A percentile compares a stretch with the other conserved stretches of the same genome.
These are phyloP conservation scores for Plectosphaerella sp. DNA, from an alignment of 2,329 filamentous ascomycete species.

Conservation along the genomic window DNA sequence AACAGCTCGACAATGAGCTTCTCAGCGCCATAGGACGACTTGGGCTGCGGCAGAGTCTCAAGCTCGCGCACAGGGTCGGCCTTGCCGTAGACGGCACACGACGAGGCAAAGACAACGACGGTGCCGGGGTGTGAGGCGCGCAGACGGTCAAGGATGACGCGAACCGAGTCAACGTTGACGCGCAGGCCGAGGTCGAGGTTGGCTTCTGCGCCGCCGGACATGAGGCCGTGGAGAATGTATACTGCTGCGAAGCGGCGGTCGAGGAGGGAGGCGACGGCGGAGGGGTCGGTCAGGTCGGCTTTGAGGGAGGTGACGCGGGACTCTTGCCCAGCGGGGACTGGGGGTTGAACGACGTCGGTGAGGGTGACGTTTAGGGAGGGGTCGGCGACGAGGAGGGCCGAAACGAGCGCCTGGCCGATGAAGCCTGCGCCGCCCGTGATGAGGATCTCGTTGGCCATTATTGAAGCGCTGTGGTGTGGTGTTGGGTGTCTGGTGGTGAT, in stretches of 20 bases:
- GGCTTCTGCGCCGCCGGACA: constrained; percentile 58
- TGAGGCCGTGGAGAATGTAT: constrained; percentile 60
- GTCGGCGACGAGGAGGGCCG: constrained; percentile 43
- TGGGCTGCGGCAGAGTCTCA: constrained; percentile 44
- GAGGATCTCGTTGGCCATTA: constrained; percentile 36
- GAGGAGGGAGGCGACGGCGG: constrained; percentile 21
- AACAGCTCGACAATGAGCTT: constrained; percentile 59
- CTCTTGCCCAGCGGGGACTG: constrained; percentile 32
- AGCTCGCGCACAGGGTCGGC: constrained; percentile 10
- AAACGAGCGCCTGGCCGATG: constrained; percentile 57
- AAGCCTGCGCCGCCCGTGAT: constrained; percentile 63
- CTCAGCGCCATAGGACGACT: constrained; percentile 55
- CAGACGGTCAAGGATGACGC: constrained; percentile 46
- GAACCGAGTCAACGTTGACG: constrained; percentile 56
- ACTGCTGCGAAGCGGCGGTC: constrained; percentile 25
- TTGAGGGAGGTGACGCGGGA: constrained; percentile 17
- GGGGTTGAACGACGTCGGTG: constrained; percentile 51
- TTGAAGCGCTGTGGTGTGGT: background rate
- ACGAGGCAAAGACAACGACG: constrained; percentile 53
- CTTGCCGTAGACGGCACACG: constrained; percentile 56
- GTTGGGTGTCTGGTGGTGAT: background rate
- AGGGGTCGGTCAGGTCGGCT: constrained; percentile 26
- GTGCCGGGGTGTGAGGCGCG: constrained; percentile 39
- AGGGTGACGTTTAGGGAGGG: constrained; percentile 40
- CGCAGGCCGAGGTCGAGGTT: constrained; percentile 49